These are phyloP conservation scores for Solanum hybrid DNA, from an alignment of 305 asterid genomes.

Conservation along the genomic window DNA sequence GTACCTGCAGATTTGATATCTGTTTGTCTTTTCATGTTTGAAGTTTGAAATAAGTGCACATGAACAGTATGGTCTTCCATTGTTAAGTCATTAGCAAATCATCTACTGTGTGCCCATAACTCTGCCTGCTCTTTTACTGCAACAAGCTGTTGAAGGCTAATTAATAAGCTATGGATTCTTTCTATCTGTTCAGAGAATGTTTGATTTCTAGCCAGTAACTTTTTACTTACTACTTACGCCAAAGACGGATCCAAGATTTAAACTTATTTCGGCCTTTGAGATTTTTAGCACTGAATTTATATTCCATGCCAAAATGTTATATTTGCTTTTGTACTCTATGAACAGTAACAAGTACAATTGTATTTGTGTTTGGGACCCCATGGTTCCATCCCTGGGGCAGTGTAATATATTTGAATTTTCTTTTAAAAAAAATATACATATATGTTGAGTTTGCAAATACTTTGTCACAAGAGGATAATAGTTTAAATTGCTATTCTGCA, in stretches of 20 bases:
- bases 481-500: not conserved
- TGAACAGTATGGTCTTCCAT: constrained; percentile 1
- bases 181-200: constrained; percentile 14
- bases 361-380: not conserved
- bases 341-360: not conserved
- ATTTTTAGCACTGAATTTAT: not conserved
- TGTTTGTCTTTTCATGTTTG: not conserved
- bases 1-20: not conserved
- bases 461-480: not conserved
- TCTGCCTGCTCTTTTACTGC: not conserved
- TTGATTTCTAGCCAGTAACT: constrained; percentile 1
- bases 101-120: constrained; percentile 16
- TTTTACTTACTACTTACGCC: not conserved
- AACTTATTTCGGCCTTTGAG: not conserved
- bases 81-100: constrained; percentile 4
- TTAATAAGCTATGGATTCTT: not conserved
- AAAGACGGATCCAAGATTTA: not conserved
- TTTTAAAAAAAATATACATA: not conserved
- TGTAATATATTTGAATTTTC: not conserved
- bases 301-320: not conserved
- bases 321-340: not conserved
- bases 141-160: not conserved
- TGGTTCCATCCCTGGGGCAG: not conserved
- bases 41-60: constrained; percentile 2
- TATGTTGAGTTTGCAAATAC: not conserved